These are phyloP conservation scores for Wallacemonas sp. DNA, from an alignment of 208 protist genomes.

Conservation along the genomic window DNA sequence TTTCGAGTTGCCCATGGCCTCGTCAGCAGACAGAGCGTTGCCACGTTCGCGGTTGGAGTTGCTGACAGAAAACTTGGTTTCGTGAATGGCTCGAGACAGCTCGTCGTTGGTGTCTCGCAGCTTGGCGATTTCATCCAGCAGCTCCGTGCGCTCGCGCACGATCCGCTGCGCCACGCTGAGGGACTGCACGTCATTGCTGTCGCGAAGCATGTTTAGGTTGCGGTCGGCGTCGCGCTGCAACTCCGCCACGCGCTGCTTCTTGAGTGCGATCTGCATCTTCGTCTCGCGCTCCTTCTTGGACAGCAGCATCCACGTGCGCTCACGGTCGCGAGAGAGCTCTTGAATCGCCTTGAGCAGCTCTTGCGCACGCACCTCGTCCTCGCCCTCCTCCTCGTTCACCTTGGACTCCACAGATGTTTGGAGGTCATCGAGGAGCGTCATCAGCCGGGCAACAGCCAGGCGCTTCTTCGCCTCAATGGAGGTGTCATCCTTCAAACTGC, in stretches of 20 bases:
- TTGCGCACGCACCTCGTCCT: slow-evolving; percentile 59
- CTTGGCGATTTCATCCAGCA: slow-evolving; percentile 63
- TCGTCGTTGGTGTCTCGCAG: slow-evolving; percentile 58
- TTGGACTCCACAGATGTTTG: slow-evolving; percentile 63
- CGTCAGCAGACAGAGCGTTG: slow-evolving; percentile 44
- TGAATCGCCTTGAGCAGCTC: slow-evolving; percentile 75
- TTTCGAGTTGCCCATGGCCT: slow-evolving; percentile 33
- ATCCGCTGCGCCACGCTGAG: slow-evolving; percentile 59
- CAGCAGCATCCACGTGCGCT: slow-evolving; percentile 55
- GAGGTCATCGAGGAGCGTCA: slow-evolving; percentile 81
- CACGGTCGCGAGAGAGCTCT: slow-evolving; percentile 76
- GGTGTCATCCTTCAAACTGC: slow-evolving; percentile 33
- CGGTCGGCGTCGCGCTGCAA: slow-evolving; percentile 56
- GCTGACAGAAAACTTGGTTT: slow-evolving; percentile 59
- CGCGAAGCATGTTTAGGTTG: slow-evolving; percentile 42
- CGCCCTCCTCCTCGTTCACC: slow-evolving; percentile 38
- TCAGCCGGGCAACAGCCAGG: slow-evolving; percentile 61
- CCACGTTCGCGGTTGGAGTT: slow-evolving; percentile 41
- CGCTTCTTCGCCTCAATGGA: slow-evolving; percentile 51
- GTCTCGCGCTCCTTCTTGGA: slow-evolving; percentile 73
- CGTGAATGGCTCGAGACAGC: slow-evolving; percentile 43
- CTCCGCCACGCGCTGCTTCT: slow-evolving; percentile 65
- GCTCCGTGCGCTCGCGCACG: slow-evolving; percentile 54
- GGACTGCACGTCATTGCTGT: slow-evolving; percentile 52
- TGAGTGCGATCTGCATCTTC: slow-evolving; percentile 59